A percentile compares a stretch with the other conserved stretches of the same genome.
phyloP scores from a whole-genome alignment of 345 rosid species.

The Barbarea vulgaris region DNA sequence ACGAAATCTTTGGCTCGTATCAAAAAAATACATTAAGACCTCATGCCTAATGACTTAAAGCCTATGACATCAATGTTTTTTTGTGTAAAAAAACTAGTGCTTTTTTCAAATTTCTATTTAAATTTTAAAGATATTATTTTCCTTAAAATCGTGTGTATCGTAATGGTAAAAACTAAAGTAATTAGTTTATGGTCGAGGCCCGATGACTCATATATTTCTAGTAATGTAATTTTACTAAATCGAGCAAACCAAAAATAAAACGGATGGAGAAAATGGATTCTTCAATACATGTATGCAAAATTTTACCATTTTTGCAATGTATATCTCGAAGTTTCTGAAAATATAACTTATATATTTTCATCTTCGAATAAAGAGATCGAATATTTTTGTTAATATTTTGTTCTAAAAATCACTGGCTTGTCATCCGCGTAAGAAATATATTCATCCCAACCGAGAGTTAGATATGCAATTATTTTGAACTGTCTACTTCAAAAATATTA shows the following conservation, averaged over 20 bases:
- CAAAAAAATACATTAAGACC: too few species aligned
- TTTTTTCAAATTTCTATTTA: neutral
- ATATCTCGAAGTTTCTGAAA: neutral
- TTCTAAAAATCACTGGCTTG: too few species aligned
- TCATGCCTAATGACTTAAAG: too few species aligned
- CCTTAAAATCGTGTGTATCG: neutral
- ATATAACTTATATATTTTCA: too few species aligned
- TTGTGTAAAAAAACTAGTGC: neutral
- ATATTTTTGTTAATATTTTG: too few species aligned
- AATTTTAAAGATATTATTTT: neutral
- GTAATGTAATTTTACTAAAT: neutral
- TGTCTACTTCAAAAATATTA: too few species aligned
- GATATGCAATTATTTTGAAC: too few species aligned
- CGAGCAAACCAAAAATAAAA: neutral
- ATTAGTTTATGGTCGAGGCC: neutral
- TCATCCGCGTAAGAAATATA: too few species aligned
- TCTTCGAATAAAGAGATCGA: too few species aligned
- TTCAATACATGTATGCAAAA: neutral
- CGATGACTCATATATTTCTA: neutral
- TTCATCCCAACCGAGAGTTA: too few species aligned
- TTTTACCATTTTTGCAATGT: too few species aligned
- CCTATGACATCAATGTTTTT: neutral
- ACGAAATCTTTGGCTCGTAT: too few species aligned
- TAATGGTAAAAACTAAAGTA: neutral
- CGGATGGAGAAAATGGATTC: neutral